Conservation (phyloP, 202 grass and related monocot species). For the Bolboschoenoplectus hybrid region DNA sequence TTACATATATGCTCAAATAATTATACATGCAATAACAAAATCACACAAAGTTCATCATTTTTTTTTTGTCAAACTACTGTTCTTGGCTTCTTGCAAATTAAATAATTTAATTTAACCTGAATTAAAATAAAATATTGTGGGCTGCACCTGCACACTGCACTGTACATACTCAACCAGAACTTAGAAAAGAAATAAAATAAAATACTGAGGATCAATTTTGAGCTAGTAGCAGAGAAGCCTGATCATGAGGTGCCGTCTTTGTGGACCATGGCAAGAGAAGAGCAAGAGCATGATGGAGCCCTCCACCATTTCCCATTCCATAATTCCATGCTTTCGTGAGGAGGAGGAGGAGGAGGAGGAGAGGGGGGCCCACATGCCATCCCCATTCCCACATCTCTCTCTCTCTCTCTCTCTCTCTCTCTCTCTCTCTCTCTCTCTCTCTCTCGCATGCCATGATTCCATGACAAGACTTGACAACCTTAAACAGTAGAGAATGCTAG, state of each 20-base stretch:
- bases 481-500: conserved; percentile 41
- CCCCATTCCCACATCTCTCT: not conserved
- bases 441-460: conserved; percentile 28
- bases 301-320: conserved; percentile 27
- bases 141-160: not conserved
- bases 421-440: not conserved
- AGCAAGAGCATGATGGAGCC: conserved; percentile 1
- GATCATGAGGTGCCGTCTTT: not conserved
- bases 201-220: not conserved
- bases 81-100: not conserved
- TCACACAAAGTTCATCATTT: no score
- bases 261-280: conserved; percentile 2
- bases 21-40: not conserved
- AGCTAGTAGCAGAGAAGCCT: not conserved
- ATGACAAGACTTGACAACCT: conserved; percentile 51
- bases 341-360: not conserved
- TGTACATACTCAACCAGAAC: not conserved
- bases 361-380: conserved; percentile 26
- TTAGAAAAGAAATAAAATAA: not conserved
- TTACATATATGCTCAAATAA: not conserved
- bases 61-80: not conserved
- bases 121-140: not conserved
- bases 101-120: not conserved
- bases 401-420: not conserved
- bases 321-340: conserved; percentile 17